These are phyloP conservation scores for Ilex asprella DNA, from an alignment of 257 asterid species.

Conservation along the genomic window DNA sequence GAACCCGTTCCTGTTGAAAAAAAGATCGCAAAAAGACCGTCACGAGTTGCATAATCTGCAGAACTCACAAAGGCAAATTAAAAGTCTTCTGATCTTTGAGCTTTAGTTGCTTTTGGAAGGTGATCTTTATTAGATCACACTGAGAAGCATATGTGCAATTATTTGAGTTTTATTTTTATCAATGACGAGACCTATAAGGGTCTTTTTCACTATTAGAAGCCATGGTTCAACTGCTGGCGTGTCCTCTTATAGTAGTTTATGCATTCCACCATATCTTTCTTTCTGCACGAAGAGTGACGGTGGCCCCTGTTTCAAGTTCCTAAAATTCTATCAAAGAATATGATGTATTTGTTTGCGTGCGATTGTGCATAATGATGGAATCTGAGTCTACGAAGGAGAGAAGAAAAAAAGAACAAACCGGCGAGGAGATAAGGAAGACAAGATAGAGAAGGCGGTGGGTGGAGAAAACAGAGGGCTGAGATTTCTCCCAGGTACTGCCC, in stretches of 20 bases:
- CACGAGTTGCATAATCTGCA: background rate
- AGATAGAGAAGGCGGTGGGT: slow-evolving; percentile 47
- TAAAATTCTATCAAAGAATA: background rate
- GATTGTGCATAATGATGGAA: background rate
- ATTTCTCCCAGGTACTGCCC: slow-evolving; percentile 86
- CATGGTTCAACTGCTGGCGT: no score
- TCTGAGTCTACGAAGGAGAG: background rate
- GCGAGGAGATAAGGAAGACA: slow-evolving; percentile 71
- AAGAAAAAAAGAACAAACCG: slow-evolving; percentile 29
- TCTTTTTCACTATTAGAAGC: no score
- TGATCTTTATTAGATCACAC: no score
- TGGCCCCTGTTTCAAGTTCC: background rate
- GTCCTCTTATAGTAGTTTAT: no score
- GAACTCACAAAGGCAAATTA: no score
- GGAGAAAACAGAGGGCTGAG: slow-evolving; percentile 85
- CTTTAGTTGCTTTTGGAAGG: no score
- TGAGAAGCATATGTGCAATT: background rate
- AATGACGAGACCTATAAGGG: no score
- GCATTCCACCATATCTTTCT: background rate
- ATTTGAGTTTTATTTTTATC: no score
- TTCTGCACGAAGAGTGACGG: background rate
- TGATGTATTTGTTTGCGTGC: background rate
- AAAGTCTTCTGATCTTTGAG: no score
- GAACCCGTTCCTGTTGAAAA: slow-evolving; percentile 72
- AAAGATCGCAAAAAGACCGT: background rate